Base-by-base conservation (phyloP, 2,329 filamentous ascomycete genomes). In the Clarireedia paspali region DNA sequence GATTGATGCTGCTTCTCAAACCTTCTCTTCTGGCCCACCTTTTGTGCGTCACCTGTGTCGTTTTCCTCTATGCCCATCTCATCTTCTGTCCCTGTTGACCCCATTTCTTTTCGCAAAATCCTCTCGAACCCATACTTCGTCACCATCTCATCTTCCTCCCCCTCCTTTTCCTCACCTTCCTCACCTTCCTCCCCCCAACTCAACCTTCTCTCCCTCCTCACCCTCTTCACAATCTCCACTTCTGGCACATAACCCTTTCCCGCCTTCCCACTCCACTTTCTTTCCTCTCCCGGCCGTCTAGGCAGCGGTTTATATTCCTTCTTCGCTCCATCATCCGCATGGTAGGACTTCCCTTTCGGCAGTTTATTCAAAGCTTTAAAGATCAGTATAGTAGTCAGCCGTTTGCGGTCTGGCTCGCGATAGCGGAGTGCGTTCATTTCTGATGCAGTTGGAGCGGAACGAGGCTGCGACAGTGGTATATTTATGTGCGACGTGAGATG, bases 231-330 rank as follows among this genome's bases (percentile, higher is more conserved):
- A 27, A 55, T 14, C 27, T 47, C 26, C n/a, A 42, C 53, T 14
- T 50, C 47, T 0, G 47, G 38, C n/a, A 50, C 53, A 42, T 50
- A 55, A 6, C 38, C 42, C 23, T n/a, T 46, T 15, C 53, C 50
- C 17, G 17, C 6, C 6, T 45, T 55, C 12, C 53, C 53, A n/a
- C 47, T 50, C n/a, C 27, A 55, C 15, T 4, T 27, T 5, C 47
- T 23, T 14, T 27, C 10, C 14, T 26, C 26, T 6, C 30, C 53
- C 39, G 40, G 50, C 2, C 36, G 47, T 15, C 47, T 55, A 26
- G 49, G 49, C 9, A 45, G 2, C 6, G 47, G 5, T 15, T 7
- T 14, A 50, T 55, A 55, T 7, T 23, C 23, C 34, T 45, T 50
- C 6, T 45, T 49, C 12, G 6, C 4, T 4, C 3, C 26, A 3